Percentiles rank a stretch among this genome's conserved stretches.
These are phyloP conservation scores for Coffea eugenioides DNA, from an alignment of 257 asterid genomes.

Conservation along the genomic window DNA sequence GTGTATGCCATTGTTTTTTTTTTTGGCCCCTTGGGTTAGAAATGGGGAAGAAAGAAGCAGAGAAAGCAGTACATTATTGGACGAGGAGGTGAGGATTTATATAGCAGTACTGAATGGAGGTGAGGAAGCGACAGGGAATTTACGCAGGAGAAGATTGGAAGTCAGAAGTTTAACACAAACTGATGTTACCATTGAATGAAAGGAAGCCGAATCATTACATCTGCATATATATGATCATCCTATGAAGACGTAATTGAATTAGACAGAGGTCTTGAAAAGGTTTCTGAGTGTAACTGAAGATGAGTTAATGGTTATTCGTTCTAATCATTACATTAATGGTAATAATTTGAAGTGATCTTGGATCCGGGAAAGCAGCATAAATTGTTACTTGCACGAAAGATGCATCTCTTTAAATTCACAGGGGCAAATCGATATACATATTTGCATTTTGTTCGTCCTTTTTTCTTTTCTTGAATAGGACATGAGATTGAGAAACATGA, in stretches of 20 bases:
- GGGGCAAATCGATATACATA: too few species aligned
- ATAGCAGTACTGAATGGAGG: neutral
- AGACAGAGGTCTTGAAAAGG: neutral
- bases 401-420: too few species aligned
- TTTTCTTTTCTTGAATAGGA: neutral
- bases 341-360: neutral
- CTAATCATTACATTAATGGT: neutral
- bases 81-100: neutral
- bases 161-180: neutral
- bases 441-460: neutral
- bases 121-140: neutral
- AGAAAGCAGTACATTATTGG: neutral
- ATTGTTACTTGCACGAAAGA: neutral
- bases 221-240: neutral
- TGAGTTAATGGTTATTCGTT: neutral
- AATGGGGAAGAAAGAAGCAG: neutral
- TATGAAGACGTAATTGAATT: neutral
- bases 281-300: neutral
- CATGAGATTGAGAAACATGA: too few species aligned
- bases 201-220: neutral
- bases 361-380: too few species aligned
- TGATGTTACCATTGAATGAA: neutral
- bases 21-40: neutral
- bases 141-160: neutral
- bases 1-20: slow-evolving; percentile 29